These are phyloP conservation scores for Mycosphaerella arachidis DNA, from an alignment of 2,329 filamentous ascomycete genomes.

Conservation along the genomic window DNA sequence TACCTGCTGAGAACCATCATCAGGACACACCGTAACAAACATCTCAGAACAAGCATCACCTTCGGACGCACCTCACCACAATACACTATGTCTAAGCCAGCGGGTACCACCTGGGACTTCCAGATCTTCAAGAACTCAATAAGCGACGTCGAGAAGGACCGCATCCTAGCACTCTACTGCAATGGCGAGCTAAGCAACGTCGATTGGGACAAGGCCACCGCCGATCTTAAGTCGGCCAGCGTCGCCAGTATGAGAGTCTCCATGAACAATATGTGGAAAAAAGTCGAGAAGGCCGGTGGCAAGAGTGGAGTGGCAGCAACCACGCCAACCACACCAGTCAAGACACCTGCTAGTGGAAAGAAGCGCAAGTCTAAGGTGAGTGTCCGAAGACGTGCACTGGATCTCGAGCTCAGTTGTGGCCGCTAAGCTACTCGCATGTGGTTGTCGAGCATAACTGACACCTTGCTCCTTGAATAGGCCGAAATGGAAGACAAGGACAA, in stretches of 20 bases:
- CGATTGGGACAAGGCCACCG: constrained; percentile 11
- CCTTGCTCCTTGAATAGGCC: too few relatives aligned
- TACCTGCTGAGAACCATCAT: neutral
- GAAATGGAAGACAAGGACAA: constrained; percentile 5
- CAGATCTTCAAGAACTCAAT: neutral
- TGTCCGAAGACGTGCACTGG: too few relatives aligned
- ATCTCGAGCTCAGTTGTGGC: too few relatives aligned
- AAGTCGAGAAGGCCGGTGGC: constrained; percentile 18
- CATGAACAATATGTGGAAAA: constrained; percentile 11
- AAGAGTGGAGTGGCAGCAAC: constrained; percentile 3
- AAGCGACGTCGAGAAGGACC: neutral
- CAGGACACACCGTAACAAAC: neutral
- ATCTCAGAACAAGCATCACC: neutral
- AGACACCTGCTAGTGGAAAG: constrained; percentile 4
- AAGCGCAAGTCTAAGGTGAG: constrained; percentile 16
- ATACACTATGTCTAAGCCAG: neutral
- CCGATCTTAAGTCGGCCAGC: constrained; percentile 14
- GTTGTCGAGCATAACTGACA: too few relatives aligned
- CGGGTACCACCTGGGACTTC: neutral
- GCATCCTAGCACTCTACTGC: neutral
- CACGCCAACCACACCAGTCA: neutral
- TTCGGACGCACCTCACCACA: neutral
- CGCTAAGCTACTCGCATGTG: too few relatives aligned
- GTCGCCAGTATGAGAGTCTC: constrained; percentile 16
- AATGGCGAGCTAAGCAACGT: neutral